phyloP scores from a whole-genome alignment of 805 yeast species.

The Saturnispora gosingensis region DNA sequence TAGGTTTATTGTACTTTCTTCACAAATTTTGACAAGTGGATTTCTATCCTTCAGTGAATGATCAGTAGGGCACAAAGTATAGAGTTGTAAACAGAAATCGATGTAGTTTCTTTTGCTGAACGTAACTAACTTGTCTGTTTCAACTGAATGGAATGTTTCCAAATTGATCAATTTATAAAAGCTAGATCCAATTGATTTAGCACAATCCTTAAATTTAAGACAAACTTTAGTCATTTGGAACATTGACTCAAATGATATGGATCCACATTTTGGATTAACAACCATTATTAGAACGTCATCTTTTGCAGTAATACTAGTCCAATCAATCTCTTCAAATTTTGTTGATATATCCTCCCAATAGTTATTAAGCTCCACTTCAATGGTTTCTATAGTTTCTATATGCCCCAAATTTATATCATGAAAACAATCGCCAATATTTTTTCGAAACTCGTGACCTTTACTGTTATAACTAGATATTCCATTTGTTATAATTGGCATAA shows the following conservation, averaged over 20 bases:
- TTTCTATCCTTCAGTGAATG: conserved; percentile 21
- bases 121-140: conserved; percentile 25
- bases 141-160: conserved; percentile 29
- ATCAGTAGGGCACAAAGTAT: conserved; percentile 43
- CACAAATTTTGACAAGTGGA: conserved; percentile 32
- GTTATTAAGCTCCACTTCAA: conserved; percentile 16
- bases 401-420: conserved; percentile 41
- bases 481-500: conserved; percentile 23
- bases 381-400: conserved; percentile 12
- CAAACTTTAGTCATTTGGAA: neutral
- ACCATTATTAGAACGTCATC: conserved; percentile 1
- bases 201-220: conserved; percentile 24
- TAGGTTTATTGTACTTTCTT: conserved; percentile 34
- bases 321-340: neutral
- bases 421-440: conserved; percentile 35
- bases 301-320: neutral
- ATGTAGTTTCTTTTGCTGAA: conserved; percentile 30
- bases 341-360: conserved; percentile 1
- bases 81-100: conserved; percentile 43
- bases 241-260: neutral
- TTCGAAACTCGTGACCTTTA: conserved; percentile 30
- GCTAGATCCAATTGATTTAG: conserved; percentile 29
- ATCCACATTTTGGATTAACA: neutral
- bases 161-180: conserved; percentile 35
- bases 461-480: conserved; percentile 20